Conservation (phyloP, 768 basidiomycete species). For the Rhizopogon vulgaris region DNA sequence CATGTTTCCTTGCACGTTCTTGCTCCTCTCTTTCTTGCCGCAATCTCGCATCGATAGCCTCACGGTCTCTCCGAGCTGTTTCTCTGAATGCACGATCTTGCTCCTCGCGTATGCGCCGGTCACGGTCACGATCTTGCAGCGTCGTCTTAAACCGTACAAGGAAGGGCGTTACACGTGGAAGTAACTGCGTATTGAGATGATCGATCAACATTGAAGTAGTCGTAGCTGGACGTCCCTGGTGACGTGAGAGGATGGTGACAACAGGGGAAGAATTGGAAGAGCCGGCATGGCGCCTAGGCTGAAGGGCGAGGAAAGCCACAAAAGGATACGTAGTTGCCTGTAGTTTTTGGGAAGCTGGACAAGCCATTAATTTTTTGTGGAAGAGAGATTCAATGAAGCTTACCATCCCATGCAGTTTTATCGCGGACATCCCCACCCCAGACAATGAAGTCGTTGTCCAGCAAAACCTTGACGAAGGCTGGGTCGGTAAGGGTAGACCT, state of each 20-base stretch:
- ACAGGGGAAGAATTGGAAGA: slow-evolving; percentile 36
- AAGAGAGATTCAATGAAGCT: neutral
- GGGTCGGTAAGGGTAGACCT: slow-evolving; percentile 76
- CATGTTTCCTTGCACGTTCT: slow-evolving; percentile 28
- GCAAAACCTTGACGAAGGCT: slow-evolving; percentile 58
- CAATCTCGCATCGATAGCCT: slow-evolving; percentile 54
- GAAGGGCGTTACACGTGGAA: slow-evolving; percentile 79
- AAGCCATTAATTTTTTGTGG: slow-evolving; percentile 6
- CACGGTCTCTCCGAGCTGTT: slow-evolving; percentile 58
- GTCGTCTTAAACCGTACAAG: slow-evolving; percentile 55
- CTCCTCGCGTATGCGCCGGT: slow-evolving; percentile 65
- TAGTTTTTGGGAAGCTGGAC: slow-evolving; percentile 58
- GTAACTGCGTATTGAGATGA: slow-evolving; percentile 64
- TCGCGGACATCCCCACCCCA: slow-evolving; percentile 93
- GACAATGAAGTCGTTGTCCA: slow-evolving; percentile 70
- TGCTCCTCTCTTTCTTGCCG: slow-evolving; percentile 34
- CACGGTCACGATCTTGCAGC: slow-evolving; percentile 42
- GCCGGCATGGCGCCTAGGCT: slow-evolving; percentile 51
- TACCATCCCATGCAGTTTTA: slow-evolving; percentile 75
- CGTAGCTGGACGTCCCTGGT: slow-evolving; percentile 68
- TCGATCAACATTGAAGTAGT: slow-evolving; percentile 55
- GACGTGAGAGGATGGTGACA: slow-evolving; percentile 80
- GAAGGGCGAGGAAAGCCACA: slow-evolving; percentile 84
- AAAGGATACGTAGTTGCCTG: slow-evolving; percentile 91
- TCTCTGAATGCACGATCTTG: slow-evolving; percentile 78